Percentiles rank a stretch among this genome's conserved stretches.
These are phyloP conservation scores for Pyrus communis DNA, from an alignment of 306 rosid genomes.

Conservation along the genomic window DNA sequence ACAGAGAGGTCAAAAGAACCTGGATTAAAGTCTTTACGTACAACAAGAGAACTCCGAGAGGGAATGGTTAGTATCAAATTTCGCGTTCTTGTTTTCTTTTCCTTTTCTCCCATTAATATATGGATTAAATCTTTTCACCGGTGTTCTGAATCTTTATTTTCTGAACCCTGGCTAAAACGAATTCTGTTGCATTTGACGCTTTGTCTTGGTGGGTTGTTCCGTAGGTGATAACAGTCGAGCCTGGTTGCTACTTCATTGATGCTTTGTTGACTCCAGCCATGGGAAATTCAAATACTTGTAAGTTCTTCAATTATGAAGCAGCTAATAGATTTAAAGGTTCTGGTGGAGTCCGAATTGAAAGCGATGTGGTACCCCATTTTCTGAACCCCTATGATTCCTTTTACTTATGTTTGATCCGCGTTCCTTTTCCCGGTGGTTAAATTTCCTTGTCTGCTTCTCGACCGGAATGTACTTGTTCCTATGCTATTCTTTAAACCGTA, in stretches of 20 bases:
- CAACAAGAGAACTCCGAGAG: slow-evolving; percentile 49
- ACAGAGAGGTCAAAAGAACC: slow-evolving; percentile 66
- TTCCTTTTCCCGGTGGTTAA: background rate
- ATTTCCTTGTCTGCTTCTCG: background rate
- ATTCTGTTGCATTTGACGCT: background rate
- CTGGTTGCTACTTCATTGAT: slow-evolving; percentile 92
- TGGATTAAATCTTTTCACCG: background rate
- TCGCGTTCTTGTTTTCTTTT: background rate
- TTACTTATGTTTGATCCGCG: background rate
- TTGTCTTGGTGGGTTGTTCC: slow-evolving; percentile 1
- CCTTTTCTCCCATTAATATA: background rate
- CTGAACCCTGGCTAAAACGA: background rate
- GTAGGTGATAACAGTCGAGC: slow-evolving; percentile 91
- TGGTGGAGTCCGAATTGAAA: slow-evolving; percentile 88
- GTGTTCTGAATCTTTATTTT: background rate
- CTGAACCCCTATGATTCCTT: background rate
- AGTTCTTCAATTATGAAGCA: slow-evolving; percentile 61
- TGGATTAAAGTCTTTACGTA: slow-evolving; percentile 71
- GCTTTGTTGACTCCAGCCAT: slow-evolving; percentile 69
- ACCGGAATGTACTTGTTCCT: background rate
- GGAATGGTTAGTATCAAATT: slow-evolving; percentile 67
- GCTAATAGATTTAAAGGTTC: slow-evolving; percentile 47
- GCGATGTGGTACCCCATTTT: slow-evolving; percentile 62
- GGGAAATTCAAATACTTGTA: slow-evolving; percentile 43
- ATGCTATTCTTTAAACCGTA: background rate